Percentiles rank a stretch among this genome's conserved stretches.
These are phyloP conservation scores for Talaromyces wortmannii DNA, from an alignment of 495 filamentous ascomycete genomes.

Conservation along the genomic window DNA sequence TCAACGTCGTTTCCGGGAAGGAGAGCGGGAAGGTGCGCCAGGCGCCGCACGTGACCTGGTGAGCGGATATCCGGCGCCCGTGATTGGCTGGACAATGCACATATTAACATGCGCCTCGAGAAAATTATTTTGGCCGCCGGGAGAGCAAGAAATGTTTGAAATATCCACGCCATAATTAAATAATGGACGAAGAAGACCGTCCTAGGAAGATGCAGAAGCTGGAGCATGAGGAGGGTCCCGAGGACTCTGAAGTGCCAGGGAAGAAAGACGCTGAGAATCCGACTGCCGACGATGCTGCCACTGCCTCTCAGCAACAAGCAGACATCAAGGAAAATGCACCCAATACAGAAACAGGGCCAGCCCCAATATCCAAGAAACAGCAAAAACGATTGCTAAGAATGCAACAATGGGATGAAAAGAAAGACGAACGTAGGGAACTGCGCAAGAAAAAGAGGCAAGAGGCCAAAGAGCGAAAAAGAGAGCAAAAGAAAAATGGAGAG, in stretches of 20 bases:
- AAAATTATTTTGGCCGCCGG: not conserved
- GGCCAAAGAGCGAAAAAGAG: constrained; percentile 53
- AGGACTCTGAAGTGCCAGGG: not conserved
- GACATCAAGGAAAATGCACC: not conserved
- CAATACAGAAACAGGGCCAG: constrained; percentile 8
- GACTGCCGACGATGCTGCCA: not conserved
- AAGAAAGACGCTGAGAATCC: not conserved
- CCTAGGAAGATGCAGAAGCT: constrained; percentile 47
- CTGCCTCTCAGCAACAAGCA: not conserved
- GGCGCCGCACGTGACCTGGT: constrained; percentile 11
- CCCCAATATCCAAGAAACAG: constrained; percentile 69
- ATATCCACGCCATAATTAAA: constrained; percentile 31
- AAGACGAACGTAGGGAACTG: constrained; percentile 59
- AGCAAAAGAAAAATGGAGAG: constrained; percentile 22
- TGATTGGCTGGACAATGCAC: constrained; percentile 28
- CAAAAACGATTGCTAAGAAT: constrained; percentile 63
- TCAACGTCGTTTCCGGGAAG: constrained; percentile 12
- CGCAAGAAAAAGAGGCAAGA: constrained; percentile 66
- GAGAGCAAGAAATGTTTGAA: not conserved
- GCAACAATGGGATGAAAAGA: constrained; percentile 61
- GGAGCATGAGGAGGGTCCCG: constrained; percentile 15
- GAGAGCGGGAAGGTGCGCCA: constrained; percentile 30
- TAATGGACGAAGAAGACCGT: constrained; percentile 48
- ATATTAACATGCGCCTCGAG: no score
- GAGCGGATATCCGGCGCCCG: constrained; percentile 18